A percentile compares a stretch with the other conserved stretches of the same genome.
phyloP scores from a whole-genome alignment of 2,329 filamentous ascomycete species.

The Penicillium hordei region DNA sequence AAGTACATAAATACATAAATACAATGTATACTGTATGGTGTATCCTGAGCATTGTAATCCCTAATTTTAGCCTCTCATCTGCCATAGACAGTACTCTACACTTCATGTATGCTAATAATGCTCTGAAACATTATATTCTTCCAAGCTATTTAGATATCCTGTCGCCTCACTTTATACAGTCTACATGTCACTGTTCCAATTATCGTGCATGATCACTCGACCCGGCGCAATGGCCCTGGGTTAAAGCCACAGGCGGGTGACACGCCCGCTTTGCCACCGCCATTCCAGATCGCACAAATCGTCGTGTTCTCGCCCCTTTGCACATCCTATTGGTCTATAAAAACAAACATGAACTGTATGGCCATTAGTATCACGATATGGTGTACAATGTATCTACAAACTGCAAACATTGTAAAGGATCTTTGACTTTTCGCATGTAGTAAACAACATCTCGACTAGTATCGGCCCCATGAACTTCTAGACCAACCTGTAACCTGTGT shows the following conservation, averaged over 20 bases:
- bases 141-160: no score
- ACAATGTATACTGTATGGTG: not conserved
- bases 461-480: not conserved
- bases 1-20: no score
- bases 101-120: not conserved
- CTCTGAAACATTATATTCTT: not conserved
- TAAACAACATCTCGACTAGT: not conserved
- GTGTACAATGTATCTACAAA: not conserved
- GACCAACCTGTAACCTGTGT: not conserved
- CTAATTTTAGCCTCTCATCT: not conserved
- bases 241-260: slow-evolving; percentile 1
- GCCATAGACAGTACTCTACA: not conserved
- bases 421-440: not conserved
- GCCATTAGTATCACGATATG: not conserved
- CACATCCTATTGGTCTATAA: not conserved
- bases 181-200: not conserved
- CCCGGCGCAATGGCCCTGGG: slow-evolving; percentile 3
- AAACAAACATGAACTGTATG: not conserved
- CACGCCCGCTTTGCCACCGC: slow-evolving; percentile 1
- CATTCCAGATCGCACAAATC: not conserved
- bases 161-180: not conserved
- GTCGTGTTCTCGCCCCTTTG: not conserved
- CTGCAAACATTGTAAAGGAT: no score
- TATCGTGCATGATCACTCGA: not conserved
- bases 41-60: not conserved